Evolutionary conservation across 2,329 filamentous ascomycete genomes (phyloP).

Genomic region (Monosporascus sp.): DNA sequence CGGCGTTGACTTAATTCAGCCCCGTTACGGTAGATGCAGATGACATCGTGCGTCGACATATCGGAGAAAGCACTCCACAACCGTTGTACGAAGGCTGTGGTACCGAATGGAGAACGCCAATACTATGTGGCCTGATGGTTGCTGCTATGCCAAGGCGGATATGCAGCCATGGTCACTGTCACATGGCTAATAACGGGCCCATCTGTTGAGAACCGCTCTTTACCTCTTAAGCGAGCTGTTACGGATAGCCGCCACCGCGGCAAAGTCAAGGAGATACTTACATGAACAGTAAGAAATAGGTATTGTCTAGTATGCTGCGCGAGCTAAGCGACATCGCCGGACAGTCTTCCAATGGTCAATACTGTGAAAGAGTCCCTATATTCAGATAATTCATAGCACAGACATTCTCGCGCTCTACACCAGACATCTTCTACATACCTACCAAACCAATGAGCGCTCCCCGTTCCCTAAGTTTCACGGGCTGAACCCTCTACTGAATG

Average conservation of each 20-base stretch:
- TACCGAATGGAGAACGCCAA: no score
- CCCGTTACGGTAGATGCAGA: no score
- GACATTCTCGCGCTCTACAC: background rate
- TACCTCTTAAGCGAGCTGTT: background rate
- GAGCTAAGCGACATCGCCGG: background rate
- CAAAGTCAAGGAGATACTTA: background rate
- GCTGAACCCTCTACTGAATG: background rate
- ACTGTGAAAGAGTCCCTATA: background rate
- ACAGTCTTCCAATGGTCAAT: background rate
- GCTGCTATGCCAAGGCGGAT: no score
- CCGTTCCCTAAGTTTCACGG: background rate
- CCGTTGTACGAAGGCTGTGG: no score
- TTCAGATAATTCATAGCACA: background rate
- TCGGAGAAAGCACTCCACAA: no score
- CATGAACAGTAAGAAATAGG: background rate
- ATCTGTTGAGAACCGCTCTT: background rate
- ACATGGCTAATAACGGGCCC: slow-evolving; percentile 7
- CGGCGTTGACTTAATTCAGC: no score
- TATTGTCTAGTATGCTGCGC: background rate
- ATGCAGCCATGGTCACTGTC: slow-evolving; percentile 24
- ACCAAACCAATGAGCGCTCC: background rate
- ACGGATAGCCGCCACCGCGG: background rate
- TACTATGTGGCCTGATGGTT: no score
- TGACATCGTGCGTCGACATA: no score
- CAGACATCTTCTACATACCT: background rate